These are phyloP conservation scores for Exobasidium rhododendri DNA, from an alignment of 1,284 basidiomycete species.

Conservation along the genomic window DNA sequence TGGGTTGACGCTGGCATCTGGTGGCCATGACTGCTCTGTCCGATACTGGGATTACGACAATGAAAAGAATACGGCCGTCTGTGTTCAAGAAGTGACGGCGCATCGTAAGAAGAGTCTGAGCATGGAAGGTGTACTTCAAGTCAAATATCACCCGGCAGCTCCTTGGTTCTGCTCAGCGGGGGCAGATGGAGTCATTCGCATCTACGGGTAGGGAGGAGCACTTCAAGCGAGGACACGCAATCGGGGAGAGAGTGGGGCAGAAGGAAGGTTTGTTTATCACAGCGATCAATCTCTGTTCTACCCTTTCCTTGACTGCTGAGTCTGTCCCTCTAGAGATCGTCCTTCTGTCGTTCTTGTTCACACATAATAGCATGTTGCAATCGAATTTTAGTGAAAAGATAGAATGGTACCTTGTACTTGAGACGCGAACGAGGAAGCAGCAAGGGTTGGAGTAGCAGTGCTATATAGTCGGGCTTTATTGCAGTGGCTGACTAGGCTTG, in stretches of 20 bases:
- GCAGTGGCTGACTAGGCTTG: too few relatives aligned
- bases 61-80: conserved; percentile 56
- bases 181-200: conserved; percentile 87
- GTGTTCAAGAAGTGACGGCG: conserved; percentile 82
- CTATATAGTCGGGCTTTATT: too few relatives aligned
- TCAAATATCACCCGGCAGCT: conserved; percentile 77
- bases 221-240: not conserved
- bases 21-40: conserved; percentile 86
- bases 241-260: not conserved
- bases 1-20: conserved; percentile 81
- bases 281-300: not conserved
- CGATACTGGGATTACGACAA: conserved; percentile 78
- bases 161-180: conserved; percentile 88
- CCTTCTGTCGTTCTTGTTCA: too few relatives aligned
- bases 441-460: too few relatives aligned
- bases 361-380: too few relatives aligned
- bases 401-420: too few relatives aligned
- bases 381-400: too few relatives aligned
- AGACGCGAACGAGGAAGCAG: too few relatives aligned
- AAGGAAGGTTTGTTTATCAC: not conserved
- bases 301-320: not conserved
- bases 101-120: conserved; percentile 74
- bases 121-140: conserved; percentile 82
- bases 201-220: conserved; percentile 60
- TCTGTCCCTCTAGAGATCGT: not conserved